Evolutionary conservation across 345 rosid species (phyloP), one percentile per base, ranked within the genome.

Genomic region (Syzygium aqueum): DNA sequence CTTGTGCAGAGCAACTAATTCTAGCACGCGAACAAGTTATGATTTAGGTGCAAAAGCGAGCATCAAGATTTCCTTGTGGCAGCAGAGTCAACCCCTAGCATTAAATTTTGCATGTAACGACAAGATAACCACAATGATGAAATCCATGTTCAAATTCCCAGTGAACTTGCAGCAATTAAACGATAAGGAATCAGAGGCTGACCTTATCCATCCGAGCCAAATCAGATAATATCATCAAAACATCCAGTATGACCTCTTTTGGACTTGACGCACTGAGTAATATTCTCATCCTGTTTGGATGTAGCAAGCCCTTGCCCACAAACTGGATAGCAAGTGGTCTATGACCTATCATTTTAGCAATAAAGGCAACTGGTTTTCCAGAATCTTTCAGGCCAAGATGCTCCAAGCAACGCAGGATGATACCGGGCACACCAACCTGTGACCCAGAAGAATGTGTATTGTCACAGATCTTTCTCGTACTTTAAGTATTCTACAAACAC

Each of bases 201-300:
- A 97, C 99, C 96, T 96, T 93, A 90, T 97, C 96, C 99, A 95
- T 95, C 30, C 98, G 96, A 50, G 99, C 96, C 83, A 95, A 92
- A 92, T 97, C 99, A 87, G 99, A 97, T 86, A 96, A 89, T 67
- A 96, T 96, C 98, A 95, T 97, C 95, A 97, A 83, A 86, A 91
- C 89, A 91, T 97, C 99, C 88, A 96, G 92, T 84, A 90, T 88
- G 90, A 93, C 98, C 90, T 97, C 99, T 89, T 88, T 95, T 85
- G 98, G 98, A 91, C 95, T 92, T 77, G 97, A 94, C 25, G 49
- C 61, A 91, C 92, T 93, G 87, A 96, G 95, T 89, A 97, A 88
- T 91, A 92, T 95, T 91, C 91, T 93, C 92, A 96, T 84, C 94
- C 95, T 93, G 88, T 91, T 95, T 63, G 96, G 94, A 85, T 96